These are phyloP conservation scores for Mallotus repandus DNA, from an alignment of 441 rosid species.

Conservation along the genomic window DNA sequence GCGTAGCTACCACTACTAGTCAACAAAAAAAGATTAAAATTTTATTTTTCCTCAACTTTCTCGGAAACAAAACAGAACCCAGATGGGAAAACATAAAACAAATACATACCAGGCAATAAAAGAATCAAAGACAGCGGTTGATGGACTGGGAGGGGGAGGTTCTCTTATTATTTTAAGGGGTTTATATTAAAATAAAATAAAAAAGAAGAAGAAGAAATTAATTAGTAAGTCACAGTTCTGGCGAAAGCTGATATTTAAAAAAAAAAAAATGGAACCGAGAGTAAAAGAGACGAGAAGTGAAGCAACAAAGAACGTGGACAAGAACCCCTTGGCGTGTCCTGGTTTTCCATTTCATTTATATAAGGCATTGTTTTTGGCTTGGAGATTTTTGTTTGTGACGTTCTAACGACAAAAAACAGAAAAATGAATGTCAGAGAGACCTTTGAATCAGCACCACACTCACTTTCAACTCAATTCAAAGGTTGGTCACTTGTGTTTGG, in stretches of 20 bases:
- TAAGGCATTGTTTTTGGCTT: not conserved
- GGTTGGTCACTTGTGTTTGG: not conserved
- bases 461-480: no score
- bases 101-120: constrained; percentile 17
- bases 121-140: constrained; percentile 11
- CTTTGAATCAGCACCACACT: constrained; percentile 10
- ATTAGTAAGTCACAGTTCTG: not conserved
- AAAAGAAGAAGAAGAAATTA: not conserved
- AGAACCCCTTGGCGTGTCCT: constrained; percentile 22
- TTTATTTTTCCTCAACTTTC: not conserved
- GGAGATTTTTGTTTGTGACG: no score
- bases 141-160: not conserved
- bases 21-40: not conserved
- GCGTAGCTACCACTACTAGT: not conserved
- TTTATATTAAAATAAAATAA: not conserved
- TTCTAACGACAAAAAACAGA: not conserved
- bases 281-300: not conserved
- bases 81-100: constrained; percentile 13
- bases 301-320: constrained; percentile 11
- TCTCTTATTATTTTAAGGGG: not conserved
- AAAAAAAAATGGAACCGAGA: not conserved
- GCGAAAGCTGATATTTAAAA: no score
- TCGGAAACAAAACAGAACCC: constrained; percentile 22
- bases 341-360: not conserved
- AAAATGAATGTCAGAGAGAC: not conserved